Conservation (phyloP, 805 yeast species). For the Candida tibetensis region DNA sequence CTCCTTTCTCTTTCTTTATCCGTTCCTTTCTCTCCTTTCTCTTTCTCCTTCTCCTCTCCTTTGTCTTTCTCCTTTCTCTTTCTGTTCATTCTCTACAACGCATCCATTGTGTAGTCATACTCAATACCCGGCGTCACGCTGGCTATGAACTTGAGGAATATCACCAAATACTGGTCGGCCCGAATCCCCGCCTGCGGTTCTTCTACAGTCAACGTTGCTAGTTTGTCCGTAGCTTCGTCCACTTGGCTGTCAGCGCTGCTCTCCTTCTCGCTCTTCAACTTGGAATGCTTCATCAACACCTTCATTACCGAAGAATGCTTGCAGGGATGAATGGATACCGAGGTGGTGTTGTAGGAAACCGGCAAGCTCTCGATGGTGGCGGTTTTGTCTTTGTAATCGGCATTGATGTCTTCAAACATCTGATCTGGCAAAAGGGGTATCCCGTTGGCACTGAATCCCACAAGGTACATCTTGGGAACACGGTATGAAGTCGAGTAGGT, state of each 20-base stretch:
- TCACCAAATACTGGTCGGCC: conserved; percentile 86
- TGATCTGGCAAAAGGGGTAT: conserved; percentile 80
- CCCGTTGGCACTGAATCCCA: conserved; percentile 83
- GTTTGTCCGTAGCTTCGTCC: neutral
- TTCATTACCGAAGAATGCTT: conserved; percentile 94
- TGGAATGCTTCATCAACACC: conserved; percentile 72
- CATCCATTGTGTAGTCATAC: conserved; percentile 98
- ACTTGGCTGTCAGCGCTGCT: conserved; percentile 10
- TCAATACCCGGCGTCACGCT: conserved; percentile 98
- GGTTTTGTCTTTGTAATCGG: conserved; percentile 91
- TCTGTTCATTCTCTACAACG: too few species aligned
- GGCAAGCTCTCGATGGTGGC: conserved; percentile 95
- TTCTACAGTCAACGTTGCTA: conserved; percentile 24
- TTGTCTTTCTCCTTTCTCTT: too few species aligned
- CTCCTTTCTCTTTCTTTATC: too few species aligned
- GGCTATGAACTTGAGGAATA: conserved; percentile 89
- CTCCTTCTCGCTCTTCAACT: conserved; percentile 34
- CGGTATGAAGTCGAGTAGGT: conserved; percentile 92
- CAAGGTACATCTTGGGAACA: conserved; percentile 90
- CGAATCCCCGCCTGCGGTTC: conserved; percentile 45
- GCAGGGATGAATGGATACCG: conserved; percentile 94
- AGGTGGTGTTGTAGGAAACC: conserved; percentile 67
- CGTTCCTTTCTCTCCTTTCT: neutral
- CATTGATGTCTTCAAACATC: conserved; percentile 92
- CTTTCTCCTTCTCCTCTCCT: too few species aligned